Conservation (phyloP, 2,329 filamentous ascomycete species). For the Paraconiothyrium brasiliense region DNA sequence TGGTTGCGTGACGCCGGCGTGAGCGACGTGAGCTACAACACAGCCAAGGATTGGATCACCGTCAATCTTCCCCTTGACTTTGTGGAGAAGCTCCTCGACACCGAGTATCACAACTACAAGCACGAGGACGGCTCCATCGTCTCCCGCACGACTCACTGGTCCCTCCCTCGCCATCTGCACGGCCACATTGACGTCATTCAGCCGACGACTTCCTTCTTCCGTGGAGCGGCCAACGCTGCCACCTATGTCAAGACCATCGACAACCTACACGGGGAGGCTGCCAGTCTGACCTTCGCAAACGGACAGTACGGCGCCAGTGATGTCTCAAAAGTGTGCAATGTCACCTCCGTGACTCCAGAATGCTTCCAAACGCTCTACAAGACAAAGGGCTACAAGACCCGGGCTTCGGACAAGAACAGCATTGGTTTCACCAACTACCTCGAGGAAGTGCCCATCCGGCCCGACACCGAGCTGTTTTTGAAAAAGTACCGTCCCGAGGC, state of each 20-base stretch:
- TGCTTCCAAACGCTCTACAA: conserved; percentile 65
- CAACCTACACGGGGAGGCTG: conserved; percentile 13
- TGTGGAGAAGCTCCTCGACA: conserved; percentile 63
- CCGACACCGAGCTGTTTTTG: conserved; percentile 67
- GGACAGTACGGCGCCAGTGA: conserved; percentile 37
- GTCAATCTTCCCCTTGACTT: conserved; percentile 61
- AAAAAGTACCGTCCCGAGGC: conserved; percentile 62
- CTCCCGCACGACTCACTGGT: conserved; percentile 65
- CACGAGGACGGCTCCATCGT: conserved; percentile 63
- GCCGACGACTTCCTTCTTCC: conserved; percentile 68
- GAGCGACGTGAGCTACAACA: conserved; percentile 55
- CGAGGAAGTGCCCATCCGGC: conserved; percentile 60
- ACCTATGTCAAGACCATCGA: conserved; percentile 34
- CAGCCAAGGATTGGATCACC: conserved; percentile 67
- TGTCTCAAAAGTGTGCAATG: conserved; percentile 59
- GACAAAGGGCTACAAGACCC: conserved; percentile 62
- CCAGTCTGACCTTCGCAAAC: conserved; percentile 17
- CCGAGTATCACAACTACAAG: conserved; percentile 61
- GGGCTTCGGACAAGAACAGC: conserved; percentile 55
- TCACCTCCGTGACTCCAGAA: conserved; percentile 61
- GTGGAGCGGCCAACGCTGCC: conserved; percentile 31
- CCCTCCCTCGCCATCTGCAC: conserved; percentile 66
- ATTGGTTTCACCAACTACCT: conserved; percentile 62
- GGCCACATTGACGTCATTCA: conserved; percentile 68
- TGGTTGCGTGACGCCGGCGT: conserved; percentile 67